These are phyloP conservation scores for Corchorus olitorius DNA, from an alignment of 345 rosid genomes.

Conservation along the genomic window DNA sequence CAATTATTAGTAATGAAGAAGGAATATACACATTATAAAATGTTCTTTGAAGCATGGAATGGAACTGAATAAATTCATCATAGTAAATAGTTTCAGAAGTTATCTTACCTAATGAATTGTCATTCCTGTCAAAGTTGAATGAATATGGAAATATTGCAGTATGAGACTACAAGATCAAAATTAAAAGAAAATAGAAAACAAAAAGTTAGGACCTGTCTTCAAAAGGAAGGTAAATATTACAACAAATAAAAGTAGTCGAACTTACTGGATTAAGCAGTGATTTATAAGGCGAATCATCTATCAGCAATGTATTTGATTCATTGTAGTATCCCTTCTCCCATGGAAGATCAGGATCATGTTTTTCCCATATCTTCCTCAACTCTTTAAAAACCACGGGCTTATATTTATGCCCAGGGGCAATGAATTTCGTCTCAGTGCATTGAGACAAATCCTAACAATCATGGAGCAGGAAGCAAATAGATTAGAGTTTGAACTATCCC, in stretches of 20 bases:
- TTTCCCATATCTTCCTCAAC: slow-evolving; percentile 71
- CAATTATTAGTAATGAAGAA: neutral
- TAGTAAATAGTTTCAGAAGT: neutral
- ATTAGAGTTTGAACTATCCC: slow-evolving; percentile 9
- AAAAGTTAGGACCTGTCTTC: neutral
- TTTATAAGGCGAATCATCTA: slow-evolving; percentile 94
- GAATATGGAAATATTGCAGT: slow-evolving; percentile 79
- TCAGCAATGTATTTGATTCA: slow-evolving; percentile 74
- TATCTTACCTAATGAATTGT: slow-evolving; percentile 64
- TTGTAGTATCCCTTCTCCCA: slow-evolving; percentile 67
- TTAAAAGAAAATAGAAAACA: slow-evolving; percentile 13
- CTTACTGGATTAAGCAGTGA: slow-evolving; percentile 95
- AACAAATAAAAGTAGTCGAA: slow-evolving; percentile 7
- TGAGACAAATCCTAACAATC: slow-evolving; percentile 65
- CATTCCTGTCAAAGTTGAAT: slow-evolving; percentile 50
- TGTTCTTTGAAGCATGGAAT: too few relatives aligned
- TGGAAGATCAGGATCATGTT: slow-evolving; percentile 57
- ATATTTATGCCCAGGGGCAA: slow-evolving; percentile 68
- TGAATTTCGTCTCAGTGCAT: slow-evolving; percentile 56
- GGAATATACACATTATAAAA: too few relatives aligned
- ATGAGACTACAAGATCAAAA: slow-evolving; percentile 47
- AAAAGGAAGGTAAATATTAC: neutral
- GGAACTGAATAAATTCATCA: too few relatives aligned
- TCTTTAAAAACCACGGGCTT: slow-evolving; percentile 80
- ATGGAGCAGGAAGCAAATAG: slow-evolving; percentile 8